These are phyloP conservation scores for Telopea speciosissima DNA, from an alignment of 177 flowering plant genomes.

Conservation along the genomic window DNA sequence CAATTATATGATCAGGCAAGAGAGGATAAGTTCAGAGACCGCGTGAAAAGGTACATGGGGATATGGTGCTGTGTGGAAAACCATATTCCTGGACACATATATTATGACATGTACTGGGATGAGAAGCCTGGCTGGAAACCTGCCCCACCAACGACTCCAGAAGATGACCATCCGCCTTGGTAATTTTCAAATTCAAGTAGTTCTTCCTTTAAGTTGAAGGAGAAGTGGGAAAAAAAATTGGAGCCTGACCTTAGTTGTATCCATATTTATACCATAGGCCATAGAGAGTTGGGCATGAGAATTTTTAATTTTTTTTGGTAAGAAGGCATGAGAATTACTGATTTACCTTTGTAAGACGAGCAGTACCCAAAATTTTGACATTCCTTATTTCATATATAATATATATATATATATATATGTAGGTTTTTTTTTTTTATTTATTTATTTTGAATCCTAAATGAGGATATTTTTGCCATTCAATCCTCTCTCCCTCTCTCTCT, in stretches of 20 bases:
- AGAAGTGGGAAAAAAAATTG: neutral
- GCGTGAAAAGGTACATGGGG: slow-evolving; percentile 72
- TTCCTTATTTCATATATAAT: no score
- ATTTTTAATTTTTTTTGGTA: no score
- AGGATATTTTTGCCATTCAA: no score
- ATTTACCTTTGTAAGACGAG: neutral
- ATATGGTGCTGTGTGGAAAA: slow-evolving; percentile 87
- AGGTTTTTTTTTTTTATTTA: no score
- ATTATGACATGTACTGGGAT: slow-evolving; percentile 98
- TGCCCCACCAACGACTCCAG: slow-evolving; percentile 52
- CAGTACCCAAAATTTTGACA: neutral
- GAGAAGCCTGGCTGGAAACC: slow-evolving; percentile 95
- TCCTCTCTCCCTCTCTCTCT: no score
- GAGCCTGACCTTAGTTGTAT: neutral
- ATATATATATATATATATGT: no score
- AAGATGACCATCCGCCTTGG: slow-evolving; percentile 78
- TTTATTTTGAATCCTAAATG: no score
- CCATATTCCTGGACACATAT: slow-evolving; percentile 76
- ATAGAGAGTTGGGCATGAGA: neutral
- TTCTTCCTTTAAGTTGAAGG: neutral
- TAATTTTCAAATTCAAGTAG: slow-evolving; percentile 18
- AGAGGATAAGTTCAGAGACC: slow-evolving; percentile 70
- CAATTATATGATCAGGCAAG: slow-evolving; percentile 34
- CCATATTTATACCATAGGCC: neutral
- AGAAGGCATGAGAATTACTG: neutral